These are phyloP conservation scores for Auxenochlorella pyrenoidosa DNA, from an alignment of 139 green algal genomes.

Conservation along the genomic window DNA sequence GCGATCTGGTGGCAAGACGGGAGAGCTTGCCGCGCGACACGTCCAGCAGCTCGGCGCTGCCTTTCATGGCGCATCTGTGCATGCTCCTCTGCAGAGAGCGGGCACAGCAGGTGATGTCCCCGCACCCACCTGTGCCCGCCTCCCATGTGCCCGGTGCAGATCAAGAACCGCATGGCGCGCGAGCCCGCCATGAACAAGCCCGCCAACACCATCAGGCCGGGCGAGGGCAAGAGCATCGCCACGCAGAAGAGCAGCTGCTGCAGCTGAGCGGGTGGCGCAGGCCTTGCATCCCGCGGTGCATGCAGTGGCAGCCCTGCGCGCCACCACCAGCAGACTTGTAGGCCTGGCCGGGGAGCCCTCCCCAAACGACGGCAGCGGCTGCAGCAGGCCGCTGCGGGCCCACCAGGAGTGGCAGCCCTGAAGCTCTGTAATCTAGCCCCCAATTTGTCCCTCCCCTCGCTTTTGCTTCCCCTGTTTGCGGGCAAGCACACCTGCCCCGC, in stretches of 20 bases:
- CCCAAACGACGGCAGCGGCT: neutral
- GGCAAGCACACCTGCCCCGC: too few relatives aligned
- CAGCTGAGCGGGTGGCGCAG: conserved; percentile 50
- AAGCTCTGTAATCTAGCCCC: conserved; percentile 17
- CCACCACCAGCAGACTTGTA: neutral
- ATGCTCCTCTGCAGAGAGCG: too few relatives aligned
- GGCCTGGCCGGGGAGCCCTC: neutral
- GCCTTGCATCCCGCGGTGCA: neutral
- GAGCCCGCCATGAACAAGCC: conserved; percentile 83
- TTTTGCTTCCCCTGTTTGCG: neutral
- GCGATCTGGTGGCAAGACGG: too few relatives aligned
- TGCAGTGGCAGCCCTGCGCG: neutral
- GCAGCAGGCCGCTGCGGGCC: neutral
- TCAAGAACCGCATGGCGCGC: conserved; percentile 98
- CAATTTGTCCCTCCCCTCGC: neutral
- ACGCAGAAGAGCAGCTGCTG: conserved; percentile 87
- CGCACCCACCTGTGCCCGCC: too few relatives aligned
- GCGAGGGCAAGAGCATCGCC: conserved; percentile 82
- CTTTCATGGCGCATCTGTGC: too few relatives aligned
- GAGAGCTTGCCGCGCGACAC: too few relatives aligned
- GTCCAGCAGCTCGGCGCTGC: too few relatives aligned
- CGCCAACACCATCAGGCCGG: conserved; percentile 79
- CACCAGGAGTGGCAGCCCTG: neutral
- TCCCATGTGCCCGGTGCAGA: conserved; percentile 47
- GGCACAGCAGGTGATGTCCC: too few relatives aligned